Conservation (phyloP, 2,329 filamentous ascomycete species). For the Ascochyta rabiei region DNA sequence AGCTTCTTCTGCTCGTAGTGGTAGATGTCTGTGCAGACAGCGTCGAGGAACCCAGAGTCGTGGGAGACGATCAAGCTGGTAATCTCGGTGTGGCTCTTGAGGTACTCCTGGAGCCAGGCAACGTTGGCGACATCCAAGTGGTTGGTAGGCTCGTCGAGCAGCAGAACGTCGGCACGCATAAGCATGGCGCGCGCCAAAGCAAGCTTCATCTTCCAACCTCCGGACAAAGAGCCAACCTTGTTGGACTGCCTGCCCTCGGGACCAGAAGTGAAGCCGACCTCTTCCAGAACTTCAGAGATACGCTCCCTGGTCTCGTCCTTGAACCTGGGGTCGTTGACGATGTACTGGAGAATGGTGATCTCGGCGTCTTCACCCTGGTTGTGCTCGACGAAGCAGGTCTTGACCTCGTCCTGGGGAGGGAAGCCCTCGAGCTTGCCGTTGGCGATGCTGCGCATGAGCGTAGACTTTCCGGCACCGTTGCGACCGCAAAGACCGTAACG, state of each 20-base stretch:
- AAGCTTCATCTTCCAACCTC: conserved; percentile 99
- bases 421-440: conserved; percentile 97
- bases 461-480: conserved; percentile 99
- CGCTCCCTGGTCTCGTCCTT: conserved; percentile 77
- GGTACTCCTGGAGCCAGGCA: conserved; percentile 92
- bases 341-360: conserved; percentile 92
- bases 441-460: conserved; percentile 95
- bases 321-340: conserved; percentile 86
- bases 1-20: conserved; percentile 99
- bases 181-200: conserved; percentile 96
- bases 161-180: conserved; percentile 91
- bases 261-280: conserved; percentile 92
- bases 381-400: conserved; percentile 98
- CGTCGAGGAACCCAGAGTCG: conserved; percentile 96
- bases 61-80: conserved; percentile 97
- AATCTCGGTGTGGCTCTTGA: conserved; percentile 94
- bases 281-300: conserved; percentile 81
- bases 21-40: conserved; percentile 98
- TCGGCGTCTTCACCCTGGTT: conserved; percentile 98
- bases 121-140: conserved; percentile 97
- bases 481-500: conserved; percentile 96
- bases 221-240: conserved; percentile 91
- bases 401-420: conserved; percentile 86
- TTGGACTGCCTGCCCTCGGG: conserved; percentile 87
- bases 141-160: conserved; percentile 98